These are phyloP conservation scores for Barnettozyma sp. DNA, from an alignment of 805 yeast species.

Conservation along the genomic window DNA sequence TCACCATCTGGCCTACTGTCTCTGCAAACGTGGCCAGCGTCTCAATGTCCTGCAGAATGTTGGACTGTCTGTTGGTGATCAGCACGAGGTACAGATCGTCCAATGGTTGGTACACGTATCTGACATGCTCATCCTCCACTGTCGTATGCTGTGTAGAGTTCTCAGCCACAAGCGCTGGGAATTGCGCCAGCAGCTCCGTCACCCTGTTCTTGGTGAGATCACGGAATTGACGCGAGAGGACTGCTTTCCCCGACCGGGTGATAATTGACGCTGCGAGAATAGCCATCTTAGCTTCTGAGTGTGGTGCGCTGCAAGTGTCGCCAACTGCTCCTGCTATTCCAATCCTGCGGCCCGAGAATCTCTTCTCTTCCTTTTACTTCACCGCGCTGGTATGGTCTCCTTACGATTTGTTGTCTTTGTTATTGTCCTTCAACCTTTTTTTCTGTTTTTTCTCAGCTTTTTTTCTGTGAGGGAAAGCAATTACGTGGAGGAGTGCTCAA, in stretches of 20 bases:
- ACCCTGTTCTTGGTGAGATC: constrained; percentile 81
- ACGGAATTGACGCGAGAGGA: constrained; percentile 85
- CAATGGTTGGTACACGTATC: constrained; percentile 93
- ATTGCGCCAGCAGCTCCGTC: constrained; percentile 75
- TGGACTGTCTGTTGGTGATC: constrained; percentile 85
- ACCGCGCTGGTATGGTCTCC: too few species aligned
- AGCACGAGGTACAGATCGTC: constrained; percentile 89
- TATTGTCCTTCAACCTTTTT: too few species aligned
- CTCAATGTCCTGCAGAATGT: constrained; percentile 89
- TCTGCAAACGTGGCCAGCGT: constrained; percentile 82
- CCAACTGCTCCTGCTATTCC: too few species aligned
- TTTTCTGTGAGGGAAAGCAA: too few species aligned
- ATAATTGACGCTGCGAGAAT: constrained; percentile 92
- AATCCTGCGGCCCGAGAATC: too few species aligned
- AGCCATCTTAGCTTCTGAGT: constrained; percentile 44
- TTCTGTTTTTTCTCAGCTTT: too few species aligned
- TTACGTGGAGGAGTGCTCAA: too few species aligned
- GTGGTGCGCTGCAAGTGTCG: too few species aligned
- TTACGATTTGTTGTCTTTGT: too few species aligned
- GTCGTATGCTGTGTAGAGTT: constrained; percentile 81
- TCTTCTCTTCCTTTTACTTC: too few species aligned
- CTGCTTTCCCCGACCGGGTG: constrained; percentile 87
- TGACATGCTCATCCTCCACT: constrained; percentile 83
- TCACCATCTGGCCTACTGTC: constrained; percentile 67
- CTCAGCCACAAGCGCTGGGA: constrained; percentile 71